Evolutionary conservation across 495 filamentous ascomycete genomes (phyloP).

Genomic region (Pseudoneurospora amorphoporcata): DNA sequence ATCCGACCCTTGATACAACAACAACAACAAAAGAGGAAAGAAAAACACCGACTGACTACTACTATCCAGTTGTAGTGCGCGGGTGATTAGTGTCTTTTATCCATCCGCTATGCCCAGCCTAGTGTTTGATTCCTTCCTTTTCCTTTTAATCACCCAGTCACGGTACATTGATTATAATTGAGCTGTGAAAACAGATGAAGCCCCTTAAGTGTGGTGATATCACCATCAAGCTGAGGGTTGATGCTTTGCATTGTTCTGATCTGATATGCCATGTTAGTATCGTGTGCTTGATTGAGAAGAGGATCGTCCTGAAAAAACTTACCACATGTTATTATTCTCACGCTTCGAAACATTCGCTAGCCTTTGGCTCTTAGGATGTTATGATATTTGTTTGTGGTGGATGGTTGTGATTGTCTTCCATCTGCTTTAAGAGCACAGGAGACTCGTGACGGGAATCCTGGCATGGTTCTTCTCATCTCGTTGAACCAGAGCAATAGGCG

Average conservation of each 20-base stretch:
- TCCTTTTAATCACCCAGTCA: not conserved
- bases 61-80: not conserved
- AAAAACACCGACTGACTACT: not conserved
- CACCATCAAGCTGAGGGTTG: not conserved
- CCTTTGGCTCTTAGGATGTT: not conserved
- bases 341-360: not conserved
- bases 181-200: not conserved
- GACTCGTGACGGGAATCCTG: not conserved
- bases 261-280: not conserved
- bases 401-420: not conserved
- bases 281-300: not conserved
- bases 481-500: constrained; percentile 10
- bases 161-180: too few species aligned
- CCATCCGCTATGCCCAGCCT: not conserved
- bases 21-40: not conserved
- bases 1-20: not conserved
- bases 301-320: not conserved
- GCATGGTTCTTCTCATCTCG: not conserved
- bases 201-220: not conserved
- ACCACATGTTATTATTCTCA: not conserved
- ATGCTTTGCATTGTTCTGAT: not conserved
- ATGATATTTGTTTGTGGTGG: not conserved
- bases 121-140: not conserved
- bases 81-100: not conserved
- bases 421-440: not conserved